These are phyloP conservation scores for Sarcomyxa edulis DNA, from an alignment of 768 basidiomycete species.

Conservation along the genomic window DNA sequence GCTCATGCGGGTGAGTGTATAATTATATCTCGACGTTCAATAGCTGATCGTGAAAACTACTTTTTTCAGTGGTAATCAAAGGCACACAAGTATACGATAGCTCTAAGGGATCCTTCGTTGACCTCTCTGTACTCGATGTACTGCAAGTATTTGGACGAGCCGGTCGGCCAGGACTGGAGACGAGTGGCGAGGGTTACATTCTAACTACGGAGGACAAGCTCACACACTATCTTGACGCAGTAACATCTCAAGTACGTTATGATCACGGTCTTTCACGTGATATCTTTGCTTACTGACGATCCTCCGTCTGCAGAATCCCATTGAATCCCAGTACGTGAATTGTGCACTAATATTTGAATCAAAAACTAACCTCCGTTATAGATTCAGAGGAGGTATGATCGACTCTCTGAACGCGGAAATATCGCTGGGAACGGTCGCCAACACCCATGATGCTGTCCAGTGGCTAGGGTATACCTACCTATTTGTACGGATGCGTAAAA, in stretches of 20 bases:
- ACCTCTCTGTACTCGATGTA: constrained; percentile 92
- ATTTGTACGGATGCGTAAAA: constrained; percentile 90
- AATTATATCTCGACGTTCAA: too few relatives aligned
- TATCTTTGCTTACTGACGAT: not conserved
- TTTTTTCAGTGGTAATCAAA: constrained; percentile 78
- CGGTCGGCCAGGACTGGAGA: constrained; percentile 82
- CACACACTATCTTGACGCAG: constrained; percentile 81
- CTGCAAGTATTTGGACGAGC: constrained; percentile 97
- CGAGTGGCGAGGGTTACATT: constrained; percentile 94
- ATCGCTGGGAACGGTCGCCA: constrained; percentile 89
- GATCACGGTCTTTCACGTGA: too few relatives aligned
- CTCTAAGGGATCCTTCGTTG: constrained; percentile 82
- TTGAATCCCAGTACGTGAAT: constrained; percentile 82
- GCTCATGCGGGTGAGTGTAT: constrained; percentile 78
- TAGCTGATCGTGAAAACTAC: too few relatives aligned
- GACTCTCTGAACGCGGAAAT: constrained; percentile 96
- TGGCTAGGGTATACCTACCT: constrained; percentile 99
- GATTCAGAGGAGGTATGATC: constrained; percentile 79
- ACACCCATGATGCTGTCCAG: constrained; percentile 76
- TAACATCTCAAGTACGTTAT: constrained; percentile 71
- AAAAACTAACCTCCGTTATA: constrained; percentile 16
- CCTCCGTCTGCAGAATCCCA: constrained; percentile 61
- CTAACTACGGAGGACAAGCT: constrained; percentile 94
- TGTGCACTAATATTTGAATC: not conserved
- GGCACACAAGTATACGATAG: constrained; percentile 97